phyloP scores from a whole-genome alignment of 208 protist species.

The Trypanosoma rangeli region DNA sequence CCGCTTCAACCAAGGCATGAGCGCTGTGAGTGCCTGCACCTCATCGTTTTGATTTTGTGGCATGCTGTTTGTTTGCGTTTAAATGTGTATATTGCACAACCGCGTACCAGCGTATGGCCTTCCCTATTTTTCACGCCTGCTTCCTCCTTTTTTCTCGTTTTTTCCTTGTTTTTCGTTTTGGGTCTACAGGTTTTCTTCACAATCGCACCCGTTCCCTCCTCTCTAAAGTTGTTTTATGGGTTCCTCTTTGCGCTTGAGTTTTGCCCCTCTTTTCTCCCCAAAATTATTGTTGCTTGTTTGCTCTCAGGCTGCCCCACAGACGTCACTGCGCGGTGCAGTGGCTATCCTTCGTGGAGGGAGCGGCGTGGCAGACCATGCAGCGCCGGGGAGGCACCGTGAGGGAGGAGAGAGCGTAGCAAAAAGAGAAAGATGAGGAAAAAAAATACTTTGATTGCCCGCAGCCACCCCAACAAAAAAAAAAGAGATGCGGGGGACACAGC shows the following conservation, averaged over 20 bases:
- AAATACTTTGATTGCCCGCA: background rate
- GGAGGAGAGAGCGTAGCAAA: background rate
- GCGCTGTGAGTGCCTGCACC: constrained; percentile 4
- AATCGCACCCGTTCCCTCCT: background rate
- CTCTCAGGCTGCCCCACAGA: background rate
- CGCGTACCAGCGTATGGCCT: background rate
- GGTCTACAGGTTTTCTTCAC: too few species aligned
- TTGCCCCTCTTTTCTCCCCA: background rate
- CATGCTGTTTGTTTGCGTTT: background rate
- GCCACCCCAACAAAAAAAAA: background rate
- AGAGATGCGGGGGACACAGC: background rate
- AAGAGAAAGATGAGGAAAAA: background rate
- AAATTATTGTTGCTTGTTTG: background rate
- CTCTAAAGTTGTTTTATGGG: background rate
- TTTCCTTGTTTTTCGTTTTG: too few species aligned
- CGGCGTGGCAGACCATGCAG: background rate
- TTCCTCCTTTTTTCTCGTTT: background rate
- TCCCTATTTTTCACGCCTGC: background rate
- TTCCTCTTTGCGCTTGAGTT: background rate
- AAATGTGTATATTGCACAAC: background rate
- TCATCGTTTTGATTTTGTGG: constrained; percentile 1
- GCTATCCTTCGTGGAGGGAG: too few species aligned
- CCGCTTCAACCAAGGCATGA: constrained; percentile 21
- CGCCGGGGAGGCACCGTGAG: background rate
- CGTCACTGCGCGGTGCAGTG: background rate